Conservation (phyloP, 2,329 filamentous ascomycete species). For the Colletotrichum sp. region DNA sequence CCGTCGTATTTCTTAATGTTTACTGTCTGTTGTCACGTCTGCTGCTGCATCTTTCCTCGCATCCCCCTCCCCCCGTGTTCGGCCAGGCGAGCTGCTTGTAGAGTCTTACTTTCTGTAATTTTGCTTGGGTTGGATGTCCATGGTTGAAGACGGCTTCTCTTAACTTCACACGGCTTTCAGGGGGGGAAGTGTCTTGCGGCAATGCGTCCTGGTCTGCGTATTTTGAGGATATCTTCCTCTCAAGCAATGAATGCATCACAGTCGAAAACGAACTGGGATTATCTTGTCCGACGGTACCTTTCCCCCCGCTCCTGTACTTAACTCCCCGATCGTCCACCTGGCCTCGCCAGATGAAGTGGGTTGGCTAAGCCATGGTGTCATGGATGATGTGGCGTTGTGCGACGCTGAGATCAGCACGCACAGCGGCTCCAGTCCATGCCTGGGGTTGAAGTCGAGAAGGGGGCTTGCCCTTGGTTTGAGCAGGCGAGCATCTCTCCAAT, state of each 20-base stretch:
- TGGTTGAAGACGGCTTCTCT: not conserved
- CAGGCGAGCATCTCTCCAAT: not conserved
- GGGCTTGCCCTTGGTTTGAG: not conserved
- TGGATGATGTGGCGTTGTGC: constrained; percentile 11
- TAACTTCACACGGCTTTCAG: not conserved
- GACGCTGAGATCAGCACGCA: constrained; percentile 10
- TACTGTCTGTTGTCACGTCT: not conserved
- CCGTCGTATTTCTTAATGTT: not conserved
- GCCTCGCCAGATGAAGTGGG: not conserved
- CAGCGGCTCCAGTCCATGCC: not conserved
- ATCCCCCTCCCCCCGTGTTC: not conserved
- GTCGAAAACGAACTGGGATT: not conserved
- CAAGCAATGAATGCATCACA: not conserved
- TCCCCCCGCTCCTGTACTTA: not conserved
- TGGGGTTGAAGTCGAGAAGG: not conserved
- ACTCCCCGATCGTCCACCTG: not conserved
- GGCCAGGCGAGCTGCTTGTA: not conserved
- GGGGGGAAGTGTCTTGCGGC: not conserved
- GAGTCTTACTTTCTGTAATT: not conserved
- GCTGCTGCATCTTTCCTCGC: not conserved
- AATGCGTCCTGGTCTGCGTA: not conserved
- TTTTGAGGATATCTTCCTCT: not conserved
- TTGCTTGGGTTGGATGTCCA: not conserved
- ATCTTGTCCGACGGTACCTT: not conserved
- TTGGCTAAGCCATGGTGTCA: constrained; percentile 12